These are phyloP conservation scores for Hypoxylon fragiforme DNA, from an alignment of 495 filamentous ascomycete species.

Conservation along the genomic window DNA sequence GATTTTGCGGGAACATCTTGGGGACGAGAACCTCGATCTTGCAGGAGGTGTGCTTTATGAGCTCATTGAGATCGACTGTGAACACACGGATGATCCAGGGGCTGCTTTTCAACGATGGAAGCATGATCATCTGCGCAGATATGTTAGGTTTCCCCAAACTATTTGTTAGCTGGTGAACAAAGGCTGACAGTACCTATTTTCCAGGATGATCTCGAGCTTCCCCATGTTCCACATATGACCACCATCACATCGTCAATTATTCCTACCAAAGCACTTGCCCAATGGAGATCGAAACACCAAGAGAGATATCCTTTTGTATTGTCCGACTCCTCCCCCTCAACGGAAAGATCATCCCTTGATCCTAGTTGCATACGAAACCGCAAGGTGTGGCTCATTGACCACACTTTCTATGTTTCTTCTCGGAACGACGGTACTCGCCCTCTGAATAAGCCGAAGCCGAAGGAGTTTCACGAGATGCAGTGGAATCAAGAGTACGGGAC, in stretches of 20 bases:
- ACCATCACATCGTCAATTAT: slow-evolving; percentile 39
- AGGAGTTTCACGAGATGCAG: slow-evolving; percentile 39
- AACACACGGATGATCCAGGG: slow-evolving; percentile 40
- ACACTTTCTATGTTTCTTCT: slow-evolving; percentile 37
- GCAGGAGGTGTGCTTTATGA: slow-evolving; percentile 42
- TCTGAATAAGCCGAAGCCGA: slow-evolving; percentile 34
- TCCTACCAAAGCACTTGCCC: slow-evolving; percentile 32
- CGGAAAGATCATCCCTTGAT: slow-evolving; percentile 18
- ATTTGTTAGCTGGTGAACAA: background rate
- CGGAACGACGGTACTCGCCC: slow-evolving; percentile 35
- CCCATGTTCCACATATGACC: slow-evolving; percentile 42
- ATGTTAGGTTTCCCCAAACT: slow-evolving; percentile 20
- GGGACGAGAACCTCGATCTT: slow-evolving; percentile 40
- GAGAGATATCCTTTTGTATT: slow-evolving; percentile 37
- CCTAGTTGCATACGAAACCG: slow-evolving; percentile 36
- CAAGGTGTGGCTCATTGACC: slow-evolving; percentile 41
- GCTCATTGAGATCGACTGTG: slow-evolving; percentile 40
- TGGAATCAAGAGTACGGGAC: slow-evolving; percentile 32
- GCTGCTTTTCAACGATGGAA: slow-evolving; percentile 41
- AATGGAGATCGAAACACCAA: slow-evolving; percentile 34
- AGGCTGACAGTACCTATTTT: slow-evolving; percentile 14
- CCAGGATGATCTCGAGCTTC: slow-evolving; percentile 39
- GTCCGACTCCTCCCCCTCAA: slow-evolving; percentile 32
- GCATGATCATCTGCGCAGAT: slow-evolving; percentile 40
- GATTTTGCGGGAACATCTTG: slow-evolving; percentile 39